Evolutionary conservation across 2,329 filamentous ascomycete species (phyloP).

Genomic region (Epichloe typhina): DNA sequence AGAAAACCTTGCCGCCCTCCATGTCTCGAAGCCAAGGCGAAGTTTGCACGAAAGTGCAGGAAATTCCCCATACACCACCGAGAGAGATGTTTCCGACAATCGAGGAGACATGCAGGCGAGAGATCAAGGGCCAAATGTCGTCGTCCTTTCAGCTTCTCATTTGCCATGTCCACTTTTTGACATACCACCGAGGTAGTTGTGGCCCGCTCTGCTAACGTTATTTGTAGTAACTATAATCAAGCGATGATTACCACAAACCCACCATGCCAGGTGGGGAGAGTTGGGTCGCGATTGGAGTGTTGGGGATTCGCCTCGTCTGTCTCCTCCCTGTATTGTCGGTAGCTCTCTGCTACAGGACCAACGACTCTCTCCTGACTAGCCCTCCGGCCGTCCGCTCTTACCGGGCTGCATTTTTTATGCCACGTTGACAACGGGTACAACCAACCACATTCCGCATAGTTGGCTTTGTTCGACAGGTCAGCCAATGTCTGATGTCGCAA

Average conservation of each 20-base stretch:
- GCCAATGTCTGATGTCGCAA: neutral
- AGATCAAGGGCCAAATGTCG: neutral
- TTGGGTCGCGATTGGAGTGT: slow-evolving; percentile 5
- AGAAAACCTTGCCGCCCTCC: neutral
- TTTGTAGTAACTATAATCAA: slow-evolving; percentile 47
- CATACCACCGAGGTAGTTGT: neutral
- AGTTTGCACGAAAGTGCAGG: neutral
- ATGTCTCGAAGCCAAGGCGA: neutral
- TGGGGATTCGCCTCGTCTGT: neutral
- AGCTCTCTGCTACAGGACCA: neutral
- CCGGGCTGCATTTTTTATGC: neutral
- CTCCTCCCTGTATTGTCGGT: neutral
- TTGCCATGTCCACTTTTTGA: neutral
- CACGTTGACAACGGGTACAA: neutral
- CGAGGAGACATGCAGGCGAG: neutral
- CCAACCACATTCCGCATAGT: neutral
- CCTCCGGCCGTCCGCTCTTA: neutral
- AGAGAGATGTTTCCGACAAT: neutral
- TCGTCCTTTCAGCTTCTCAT: neutral
- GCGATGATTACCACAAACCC: slow-evolving; percentile 32
- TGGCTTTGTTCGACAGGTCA: neutral
- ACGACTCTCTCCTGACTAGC: neutral
- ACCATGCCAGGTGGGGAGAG: slow-evolving; percentile 1
- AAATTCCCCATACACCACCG: neutral
- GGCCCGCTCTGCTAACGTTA: slow-evolving; percentile 5